Conservation (phyloP, 129 eudicot genomes). For the Sambucus nigra region DNA sequence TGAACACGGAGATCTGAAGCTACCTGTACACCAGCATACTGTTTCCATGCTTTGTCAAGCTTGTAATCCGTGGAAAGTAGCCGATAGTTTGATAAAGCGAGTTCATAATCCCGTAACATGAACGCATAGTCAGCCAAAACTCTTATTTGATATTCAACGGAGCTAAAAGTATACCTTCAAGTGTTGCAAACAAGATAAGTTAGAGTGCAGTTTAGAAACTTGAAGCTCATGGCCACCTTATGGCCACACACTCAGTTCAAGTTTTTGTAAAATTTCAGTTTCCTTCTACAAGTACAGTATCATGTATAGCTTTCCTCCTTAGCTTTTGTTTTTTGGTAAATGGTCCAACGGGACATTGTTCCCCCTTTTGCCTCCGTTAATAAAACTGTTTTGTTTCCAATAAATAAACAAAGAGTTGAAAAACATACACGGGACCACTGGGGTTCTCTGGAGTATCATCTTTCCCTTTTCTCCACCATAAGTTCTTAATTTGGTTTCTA, state of each 20-base stretch:
- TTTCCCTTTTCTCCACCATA: slow-evolving; percentile 99
- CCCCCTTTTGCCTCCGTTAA: too few relatives aligned
- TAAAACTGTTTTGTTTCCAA: not conserved
- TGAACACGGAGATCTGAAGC: not conserved
- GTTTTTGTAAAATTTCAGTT: too few relatives aligned
- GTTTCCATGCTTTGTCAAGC: slow-evolving; percentile 99
- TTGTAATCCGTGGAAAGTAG: slow-evolving; percentile 87
- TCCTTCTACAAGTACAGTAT: too few relatives aligned
- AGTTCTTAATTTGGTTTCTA: slow-evolving; percentile 87
- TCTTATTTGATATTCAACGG: slow-evolving; percentile 93
- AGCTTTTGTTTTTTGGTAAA: too few relatives aligned
- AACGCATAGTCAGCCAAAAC: slow-evolving; percentile 94
- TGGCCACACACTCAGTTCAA: too few relatives aligned
- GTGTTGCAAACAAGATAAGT: slow-evolving; percentile 17
- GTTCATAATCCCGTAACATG: slow-evolving; percentile 94
- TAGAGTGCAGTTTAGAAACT: not conserved
- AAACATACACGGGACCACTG: slow-evolving; percentile 58
- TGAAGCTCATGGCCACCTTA: too few relatives aligned
- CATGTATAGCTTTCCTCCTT: too few relatives aligned
- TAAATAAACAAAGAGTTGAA: slow-evolving; percentile 1
- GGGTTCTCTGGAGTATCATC: slow-evolving; percentile 70
- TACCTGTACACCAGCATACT: slow-evolving; percentile 97
- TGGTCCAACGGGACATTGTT: too few relatives aligned
- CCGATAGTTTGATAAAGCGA: slow-evolving; percentile 89
- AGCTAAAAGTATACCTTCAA: slow-evolving; percentile 87